Evolutionary conservation across 1,139 yeast species (phyloP).

Genomic region (Suhomyces anneliseae): DNA sequence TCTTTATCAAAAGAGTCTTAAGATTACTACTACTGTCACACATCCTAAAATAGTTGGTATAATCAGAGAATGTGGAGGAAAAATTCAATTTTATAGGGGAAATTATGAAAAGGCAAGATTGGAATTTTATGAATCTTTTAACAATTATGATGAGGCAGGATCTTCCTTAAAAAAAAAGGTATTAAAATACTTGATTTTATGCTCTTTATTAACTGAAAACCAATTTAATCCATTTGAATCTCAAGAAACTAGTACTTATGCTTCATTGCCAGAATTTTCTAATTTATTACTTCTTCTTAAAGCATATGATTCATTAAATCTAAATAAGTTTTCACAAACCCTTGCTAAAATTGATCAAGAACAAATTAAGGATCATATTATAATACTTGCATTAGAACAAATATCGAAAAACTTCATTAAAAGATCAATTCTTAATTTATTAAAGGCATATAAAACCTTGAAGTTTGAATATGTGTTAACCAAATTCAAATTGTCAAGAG

Average conservation of each 20-base stretch:
- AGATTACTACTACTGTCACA: slow-evolving; percentile 62
- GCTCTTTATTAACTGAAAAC: slow-evolving; percentile 63
- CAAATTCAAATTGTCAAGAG: slow-evolving; percentile 22
- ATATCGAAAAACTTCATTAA: slow-evolving; percentile 34
- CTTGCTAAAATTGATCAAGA: slow-evolving; percentile 17
- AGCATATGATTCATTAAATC: slow-evolving; percentile 32
- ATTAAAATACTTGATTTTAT: slow-evolving; percentile 61
- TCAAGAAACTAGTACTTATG: slow-evolving; percentile 53
- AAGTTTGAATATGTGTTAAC: slow-evolving; percentile 27
- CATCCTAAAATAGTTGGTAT: slow-evolving; percentile 75
- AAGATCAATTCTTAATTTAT: slow-evolving; percentile 28
- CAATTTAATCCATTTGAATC: slow-evolving; percentile 68
- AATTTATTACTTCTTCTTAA: slow-evolving; percentile 31
- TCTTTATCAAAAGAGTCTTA: slow-evolving; percentile 49
- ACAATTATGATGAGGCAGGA: slow-evolving; percentile 79
- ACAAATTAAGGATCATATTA: slow-evolving; percentile 30
- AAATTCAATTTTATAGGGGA: slow-evolving; percentile 59
- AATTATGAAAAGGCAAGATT: slow-evolving; percentile 63
- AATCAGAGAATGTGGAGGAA: slow-evolving; percentile 74
- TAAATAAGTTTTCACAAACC: slow-evolving; percentile 21
- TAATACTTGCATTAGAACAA: slow-evolving; percentile 25
- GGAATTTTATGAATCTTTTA: slow-evolving; percentile 71
- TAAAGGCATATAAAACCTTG: slow-evolving; percentile 32
- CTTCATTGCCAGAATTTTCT: slow-evolving; percentile 36
- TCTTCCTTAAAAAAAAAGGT: slow-evolving; percentile 55